Evolutionary conservation across 495 filamentous ascomycete genomes (phyloP).

Genomic region (Trichoderma parareesei): DNA sequence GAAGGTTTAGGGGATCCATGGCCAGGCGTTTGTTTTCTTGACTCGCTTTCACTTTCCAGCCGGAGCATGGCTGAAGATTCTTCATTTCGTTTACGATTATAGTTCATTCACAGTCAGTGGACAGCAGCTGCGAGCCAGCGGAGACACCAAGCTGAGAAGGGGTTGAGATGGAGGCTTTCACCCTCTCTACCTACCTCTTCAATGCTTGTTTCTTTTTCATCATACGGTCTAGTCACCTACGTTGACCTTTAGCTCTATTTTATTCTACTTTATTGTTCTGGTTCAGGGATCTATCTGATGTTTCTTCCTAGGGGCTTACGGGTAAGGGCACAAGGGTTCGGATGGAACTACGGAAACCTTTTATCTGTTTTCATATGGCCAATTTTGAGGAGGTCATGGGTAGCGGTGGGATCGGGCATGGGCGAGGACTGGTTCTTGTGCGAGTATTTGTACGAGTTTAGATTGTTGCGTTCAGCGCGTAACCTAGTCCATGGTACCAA

Average conservation of each 20-base stretch:
- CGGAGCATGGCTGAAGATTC: neutral
- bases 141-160: neutral
- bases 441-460: constrained; percentile 5
- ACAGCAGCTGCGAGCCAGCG: neutral
- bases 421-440: constrained; percentile 9
- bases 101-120: neutral
- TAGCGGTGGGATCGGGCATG: constrained; percentile 8
- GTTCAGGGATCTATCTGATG: neutral
- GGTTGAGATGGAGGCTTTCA: neutral
- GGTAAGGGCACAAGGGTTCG: neutral
- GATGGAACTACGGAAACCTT: neutral
- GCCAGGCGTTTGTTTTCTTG: neutral
- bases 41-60: neutral
- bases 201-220: neutral
- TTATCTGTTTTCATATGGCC: neutral
- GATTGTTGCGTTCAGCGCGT: constrained; percentile 10
- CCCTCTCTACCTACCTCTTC: no score
- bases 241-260: neutral
- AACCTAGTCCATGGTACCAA: constrained; percentile 9
- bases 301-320: neutral
- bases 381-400: neutral
- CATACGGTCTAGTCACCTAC: neutral
- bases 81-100: neutral
- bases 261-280: constrained; percentile 10
- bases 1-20: neutral